Evolutionary conservation across 1,284 basidiomycete genomes (phyloP), one percentile per base, ranked within the genome.

Genomic region (Meripilus lineatus): DNA sequence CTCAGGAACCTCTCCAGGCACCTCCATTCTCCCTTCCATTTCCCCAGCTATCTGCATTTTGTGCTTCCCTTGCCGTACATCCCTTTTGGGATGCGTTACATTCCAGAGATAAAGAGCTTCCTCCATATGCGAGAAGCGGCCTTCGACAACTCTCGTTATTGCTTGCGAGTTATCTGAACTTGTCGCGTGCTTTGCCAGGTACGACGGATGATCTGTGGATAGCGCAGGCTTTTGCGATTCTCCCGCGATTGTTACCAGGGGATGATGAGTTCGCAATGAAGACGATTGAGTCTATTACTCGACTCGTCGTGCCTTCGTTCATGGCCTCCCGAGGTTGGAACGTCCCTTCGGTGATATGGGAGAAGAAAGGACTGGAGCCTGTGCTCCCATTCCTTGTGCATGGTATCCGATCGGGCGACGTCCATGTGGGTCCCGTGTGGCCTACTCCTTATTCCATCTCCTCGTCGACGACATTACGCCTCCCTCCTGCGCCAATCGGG

Each of bases 1-100:
- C 61, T 6, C 55, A 65, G 24, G 58, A 54, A 7, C 56, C 67
- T 2, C 54, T 70, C 11, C 50, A 61, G 3, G 50, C 64, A 1
- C 76, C 77, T 6, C 78, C 78, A 0, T 80, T 83, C 54, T 43
- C 54, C 0, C 66, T 87, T 7, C 83, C 83, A 1, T 77, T 82
- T 50, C 51, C 67, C 4, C 60, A 65, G 7, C 65, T 86, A 20
- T 79, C 80, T 0, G 67, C 65, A 2, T 47, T 81, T 6, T 73
- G 73, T 33, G 76, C 74, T 0, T 55, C 53, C n/a, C 56, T 82
- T 13, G 68, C 74, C 10, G 62, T 58, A 2, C 75, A 80, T 48
- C 58, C 70, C 0, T 47, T 82, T 5, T 83, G 80, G 75, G 55
- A 61, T 6, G 54, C 63, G 23, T 48, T 64, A 13, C 50, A 52